These are phyloP conservation scores for Malassezia arunalokei DNA, from an alignment of 1,284 basidiomycete genomes.

Conservation along the genomic window DNA sequence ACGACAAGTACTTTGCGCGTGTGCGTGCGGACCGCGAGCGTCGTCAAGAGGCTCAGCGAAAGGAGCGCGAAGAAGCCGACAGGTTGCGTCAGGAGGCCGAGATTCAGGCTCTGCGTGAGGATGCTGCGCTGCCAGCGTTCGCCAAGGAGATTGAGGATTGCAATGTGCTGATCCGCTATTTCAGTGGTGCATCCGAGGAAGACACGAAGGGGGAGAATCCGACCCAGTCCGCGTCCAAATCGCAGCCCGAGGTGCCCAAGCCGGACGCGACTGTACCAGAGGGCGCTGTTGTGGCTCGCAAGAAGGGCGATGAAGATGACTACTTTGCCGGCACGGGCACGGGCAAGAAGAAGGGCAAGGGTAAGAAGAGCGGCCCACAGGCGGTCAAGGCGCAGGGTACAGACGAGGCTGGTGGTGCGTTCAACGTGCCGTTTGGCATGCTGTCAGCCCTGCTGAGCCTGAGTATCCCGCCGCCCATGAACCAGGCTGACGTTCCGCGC, in stretches of 20 bases:
- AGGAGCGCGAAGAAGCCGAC: conserved; percentile 72
- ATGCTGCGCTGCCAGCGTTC: conserved; percentile 80
- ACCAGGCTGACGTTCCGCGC: conserved; percentile 64
- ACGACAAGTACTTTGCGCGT: conserved; percentile 38
- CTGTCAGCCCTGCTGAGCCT: conserved; percentile 75
- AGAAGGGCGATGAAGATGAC: conserved; percentile 67
- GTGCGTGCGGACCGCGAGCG: conserved; percentile 42
- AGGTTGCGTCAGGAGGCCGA: conserved; percentile 68
- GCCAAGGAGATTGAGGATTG: conserved; percentile 92
- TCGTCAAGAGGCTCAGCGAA: conserved; percentile 65
- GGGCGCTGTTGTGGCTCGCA: conserved; percentile 61
- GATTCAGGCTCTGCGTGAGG: conserved; percentile 71
- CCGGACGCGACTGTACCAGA: conserved; percentile 51
- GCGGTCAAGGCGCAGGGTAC: conserved; percentile 8
- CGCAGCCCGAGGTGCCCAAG: conserved; percentile 80
- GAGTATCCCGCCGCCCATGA: conserved; percentile 78
- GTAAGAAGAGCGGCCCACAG: conserved; percentile 42
- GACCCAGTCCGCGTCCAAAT: conserved; percentile 29
- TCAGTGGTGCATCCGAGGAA: conserved; percentile 50
- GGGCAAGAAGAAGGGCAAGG: conserved; percentile 61
- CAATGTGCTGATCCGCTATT: conserved; percentile 79
- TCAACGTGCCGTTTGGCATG: conserved; percentile 73
- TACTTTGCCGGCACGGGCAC: conserved; percentile 62
- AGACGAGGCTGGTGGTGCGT: conserved; percentile 23
- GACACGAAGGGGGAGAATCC: conserved; percentile 38